Conservation (phyloP, 2,329 filamentous ascomycete species). For the Talaromyces piceae region DNA sequence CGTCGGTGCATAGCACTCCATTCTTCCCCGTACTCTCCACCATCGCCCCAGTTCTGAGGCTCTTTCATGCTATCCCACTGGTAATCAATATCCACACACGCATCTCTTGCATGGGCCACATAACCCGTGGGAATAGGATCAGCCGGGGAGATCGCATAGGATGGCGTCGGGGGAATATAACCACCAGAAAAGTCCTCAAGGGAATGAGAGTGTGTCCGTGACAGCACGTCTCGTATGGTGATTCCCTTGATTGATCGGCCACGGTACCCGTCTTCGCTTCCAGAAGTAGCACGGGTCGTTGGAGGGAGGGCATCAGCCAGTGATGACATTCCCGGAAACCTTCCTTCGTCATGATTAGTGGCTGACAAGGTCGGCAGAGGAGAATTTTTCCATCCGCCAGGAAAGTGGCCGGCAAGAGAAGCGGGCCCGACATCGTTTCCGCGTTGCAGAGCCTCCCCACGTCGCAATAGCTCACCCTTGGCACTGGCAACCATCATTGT, state of each 20-base stretch:
- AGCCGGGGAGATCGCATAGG: slow-evolving; percentile 72
- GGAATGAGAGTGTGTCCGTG: slow-evolving; percentile 27
- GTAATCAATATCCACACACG: slow-evolving; percentile 80
- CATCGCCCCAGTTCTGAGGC: slow-evolving; percentile 75
- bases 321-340: slow-evolving; percentile 23
- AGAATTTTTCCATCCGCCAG: slow-evolving; percentile 48
- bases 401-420: slow-evolving; percentile 42
- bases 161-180: slow-evolving; percentile 71
- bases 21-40: slow-evolving; percentile 83
- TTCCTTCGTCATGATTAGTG: slow-evolving; percentile 16
- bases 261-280: slow-evolving; percentile 30
- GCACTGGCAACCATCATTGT: slow-evolving; percentile 81
- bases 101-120: slow-evolving; percentile 81
- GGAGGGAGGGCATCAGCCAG: slow-evolving; percentile 33
- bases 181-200: slow-evolving; percentile 28
- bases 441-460: slow-evolving; percentile 57
- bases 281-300: slow-evolving; percentile 44
- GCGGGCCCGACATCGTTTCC: slow-evolving; percentile 28
- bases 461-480: slow-evolving; percentile 75
- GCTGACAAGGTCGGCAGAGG: slow-evolving; percentile 18
- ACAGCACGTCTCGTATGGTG: slow-evolving; percentile 18
- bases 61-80: slow-evolving; percentile 89
- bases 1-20: slow-evolving; percentile 94
- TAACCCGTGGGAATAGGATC: slow-evolving; percentile 82
- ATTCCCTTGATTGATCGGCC: slow-evolving; percentile 1